Base-by-base conservation (phyloP, 116 monocot species). In the Iris pallida region DNA sequence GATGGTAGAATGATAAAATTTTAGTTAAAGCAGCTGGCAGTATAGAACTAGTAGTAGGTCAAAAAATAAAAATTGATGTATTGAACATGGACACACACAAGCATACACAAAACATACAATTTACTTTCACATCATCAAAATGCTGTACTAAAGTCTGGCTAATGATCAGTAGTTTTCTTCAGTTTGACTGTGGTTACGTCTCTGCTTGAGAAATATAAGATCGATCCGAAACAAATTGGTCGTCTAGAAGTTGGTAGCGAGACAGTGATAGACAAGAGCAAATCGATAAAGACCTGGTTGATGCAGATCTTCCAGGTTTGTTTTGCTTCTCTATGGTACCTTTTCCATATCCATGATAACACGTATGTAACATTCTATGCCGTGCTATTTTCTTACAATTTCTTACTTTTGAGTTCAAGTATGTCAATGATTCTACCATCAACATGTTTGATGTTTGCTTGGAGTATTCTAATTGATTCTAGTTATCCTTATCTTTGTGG, bases 261-360 rank as follows among this genome's bases (percentile, higher is more conserved):
- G 76, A 93, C 93, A 3, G 93, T 93, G 55, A 93, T 93, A 72
- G 93, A 93, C 75, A 93, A 93, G 66, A 93, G 93, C 85, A 93
- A 93, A 75, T 93, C 93, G 8, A 90, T 93, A 57, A 93, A 93
- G 68, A 93, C 90, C 49, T 93, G 84, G 77, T 49, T 93, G 51
- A 93, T 93, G 93, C 84, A 85, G 67, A 82, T 93, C 54, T 93
- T 93, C 76, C 90, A 93, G 90, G 93, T 93, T 68, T 53, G 12
- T 70, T 66, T n/a, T 5, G 48, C 15, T 19, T 55, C 14, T 16
- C 55, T 55, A 9, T 17, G 5, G 4, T 7, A 54, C 3, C 6
- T 55, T 64, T 56, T 69, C 30, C 30, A 30, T 30, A 1, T 30
- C 30, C 30, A 30, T 30, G 30, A 30, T 0, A 30, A 30, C 30